Evolutionary conservation across 2,329 filamentous ascomycete genomes (phyloP), one percentile per base, ranked within the genome.

Genomic region (Fusarium sp.): DNA sequence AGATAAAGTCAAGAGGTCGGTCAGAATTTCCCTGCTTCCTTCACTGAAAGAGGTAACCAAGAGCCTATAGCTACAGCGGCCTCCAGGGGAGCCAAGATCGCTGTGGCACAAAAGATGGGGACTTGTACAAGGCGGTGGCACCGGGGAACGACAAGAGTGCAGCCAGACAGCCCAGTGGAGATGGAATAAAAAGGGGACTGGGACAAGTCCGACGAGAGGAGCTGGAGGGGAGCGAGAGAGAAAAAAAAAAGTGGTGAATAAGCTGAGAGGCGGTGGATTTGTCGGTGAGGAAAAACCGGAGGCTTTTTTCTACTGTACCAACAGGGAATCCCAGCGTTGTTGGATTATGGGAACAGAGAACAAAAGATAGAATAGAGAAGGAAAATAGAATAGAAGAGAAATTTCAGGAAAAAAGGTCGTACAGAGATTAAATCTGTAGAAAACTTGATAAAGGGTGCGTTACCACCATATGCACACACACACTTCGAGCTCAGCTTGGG

Each of bases 231-330:
- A 18, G 41, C 12, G 13, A 30, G 23, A 31, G 34, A 42, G 4
- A 12, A 26, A 15, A 34, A 60, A 68, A 70, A 54, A 42, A 53
- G 28, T 46, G 47, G 37, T 54, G 57, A 62, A 53, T 52, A 55
- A 66, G 36, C 52, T 51, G 37, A 26, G 53, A 71, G 67, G 67
- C 67, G 67, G 67, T 70, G 67, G 67, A 70, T 59, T 68, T 70
- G 67, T 70, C 67, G 67, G 67, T 70, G 67, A 71, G 55, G 54
- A 60, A 65, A 65, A 67, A 20, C 38, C 60, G 65, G 66, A 53
- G 47, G 60, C 15, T 28, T 28, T 44, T 44, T 42, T 42, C 11
- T n/a, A 36, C 54, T 31, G 41, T 33, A 50, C 47, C 33, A 50
- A 28, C 47, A 68, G 59, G 68, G 62, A 65, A 57, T 65, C 67